These are phyloP conservation scores for Chamaecyparis obtusa DNA, from an alignment of 75 land plant genomes.

Conservation along the genomic window DNA sequence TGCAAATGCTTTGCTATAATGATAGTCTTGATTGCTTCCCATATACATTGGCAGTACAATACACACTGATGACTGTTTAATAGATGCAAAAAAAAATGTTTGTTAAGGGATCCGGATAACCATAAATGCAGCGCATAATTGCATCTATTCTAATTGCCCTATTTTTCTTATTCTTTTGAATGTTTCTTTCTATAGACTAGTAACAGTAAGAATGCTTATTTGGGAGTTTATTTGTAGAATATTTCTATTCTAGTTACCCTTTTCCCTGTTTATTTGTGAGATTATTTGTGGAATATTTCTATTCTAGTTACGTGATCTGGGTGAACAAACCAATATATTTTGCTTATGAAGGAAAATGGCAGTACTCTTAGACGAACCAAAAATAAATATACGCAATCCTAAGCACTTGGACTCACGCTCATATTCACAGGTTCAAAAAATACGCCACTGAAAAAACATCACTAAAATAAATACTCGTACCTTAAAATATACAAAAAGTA, in stretches of 20 bases:
- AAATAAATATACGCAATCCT: not conserved
- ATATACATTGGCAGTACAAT: not conserved
- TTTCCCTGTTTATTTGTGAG: not conserved
- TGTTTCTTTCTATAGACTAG: no score
- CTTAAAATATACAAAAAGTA: not conserved
- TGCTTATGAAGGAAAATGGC: not conserved
- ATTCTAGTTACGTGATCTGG: not conserved
- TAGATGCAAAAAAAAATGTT: not conserved
- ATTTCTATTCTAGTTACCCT: not conserved
- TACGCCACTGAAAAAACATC: not conserved
- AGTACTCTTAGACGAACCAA: not conserved
- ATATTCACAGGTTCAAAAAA: not conserved
- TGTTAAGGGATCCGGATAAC: not conserved
- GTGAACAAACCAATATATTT: no score
- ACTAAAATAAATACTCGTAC: not conserved
- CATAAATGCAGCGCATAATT: not conserved
- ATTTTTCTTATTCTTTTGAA: no score
- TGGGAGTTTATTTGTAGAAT: not conserved
- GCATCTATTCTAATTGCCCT: not conserved
- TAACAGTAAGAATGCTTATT: not conserved
- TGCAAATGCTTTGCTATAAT: not conserved
- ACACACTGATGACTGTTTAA: not conserved
- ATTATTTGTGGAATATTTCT: not conserved
- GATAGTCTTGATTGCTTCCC: not conserved
- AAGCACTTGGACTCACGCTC: not conserved